A percentile compares a stretch with the other conserved stretches of the same genome.
phyloP scores from a whole-genome alignment of 352 stramenopile species.

The Phytophthora gonapodyides region DNA sequence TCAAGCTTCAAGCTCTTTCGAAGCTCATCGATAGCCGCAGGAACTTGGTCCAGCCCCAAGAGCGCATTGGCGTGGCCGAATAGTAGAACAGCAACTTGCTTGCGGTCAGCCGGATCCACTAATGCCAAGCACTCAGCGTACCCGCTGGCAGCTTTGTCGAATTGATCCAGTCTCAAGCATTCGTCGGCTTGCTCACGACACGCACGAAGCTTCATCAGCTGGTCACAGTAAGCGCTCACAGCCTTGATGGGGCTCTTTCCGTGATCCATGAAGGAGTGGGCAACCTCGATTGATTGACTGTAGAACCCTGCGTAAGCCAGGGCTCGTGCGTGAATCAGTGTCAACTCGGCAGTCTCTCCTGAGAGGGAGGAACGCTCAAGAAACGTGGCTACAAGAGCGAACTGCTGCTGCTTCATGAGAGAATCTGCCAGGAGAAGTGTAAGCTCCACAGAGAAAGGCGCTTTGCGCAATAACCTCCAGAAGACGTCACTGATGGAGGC shows the following conservation, averaged over 20 bases:
- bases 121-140: slow-evolving; percentile 34
- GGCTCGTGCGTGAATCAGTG: slow-evolving; percentile 29
- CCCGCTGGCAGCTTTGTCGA: slow-evolving; percentile 18
- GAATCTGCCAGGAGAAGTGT: slow-evolving; percentile 17
- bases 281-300: slow-evolving; percentile 25
- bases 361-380: slow-evolving; percentile 26
- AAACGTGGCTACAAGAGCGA: slow-evolving; percentile 19
- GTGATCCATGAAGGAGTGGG: slow-evolving; percentile 1
- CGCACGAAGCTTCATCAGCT: slow-evolving; percentile 19
- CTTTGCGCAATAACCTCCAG: slow-evolving; percentile 19
- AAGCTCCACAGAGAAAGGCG: slow-evolving; percentile 33
- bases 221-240: slow-evolving; percentile 15
- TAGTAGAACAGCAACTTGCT: slow-evolving; percentile 27
- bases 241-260: neutral
- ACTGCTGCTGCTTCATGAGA: slow-evolving; percentile 29
- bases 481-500: slow-evolving; percentile 29
- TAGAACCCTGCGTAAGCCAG: slow-evolving; percentile 29
- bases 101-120: slow-evolving; percentile 12
- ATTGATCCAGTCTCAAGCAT: slow-evolving; percentile 10
- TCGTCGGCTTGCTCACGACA: slow-evolving; percentile 31
- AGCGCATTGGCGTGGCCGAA: slow-evolving; percentile 28
- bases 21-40: slow-evolving; percentile 26
- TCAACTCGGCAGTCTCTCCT: slow-evolving; percentile 20
- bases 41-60: slow-evolving; percentile 18
- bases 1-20: slow-evolving; percentile 21